phyloP scores from a whole-genome alignment of 257 asterid genomes.

The Scutellaria minor region DNA sequence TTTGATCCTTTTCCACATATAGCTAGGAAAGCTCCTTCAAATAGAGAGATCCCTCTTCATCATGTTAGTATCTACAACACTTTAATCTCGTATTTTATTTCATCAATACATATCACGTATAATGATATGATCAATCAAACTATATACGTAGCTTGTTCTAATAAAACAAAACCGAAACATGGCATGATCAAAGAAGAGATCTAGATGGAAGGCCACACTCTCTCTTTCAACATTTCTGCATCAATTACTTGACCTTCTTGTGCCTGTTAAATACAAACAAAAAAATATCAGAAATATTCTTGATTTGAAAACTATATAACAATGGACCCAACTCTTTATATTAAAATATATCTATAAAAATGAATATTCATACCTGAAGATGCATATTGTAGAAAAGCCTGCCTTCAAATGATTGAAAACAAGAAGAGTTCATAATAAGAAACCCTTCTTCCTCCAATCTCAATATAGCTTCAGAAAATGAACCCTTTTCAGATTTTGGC shows the following conservation, averaged over 20 bases:
- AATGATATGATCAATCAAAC: no score
- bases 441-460: conserved; percentile 60
- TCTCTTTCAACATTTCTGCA: conserved; percentile 53
- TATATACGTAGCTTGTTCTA: no score
- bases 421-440: conserved; percentile 49
- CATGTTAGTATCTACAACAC: not conserved
- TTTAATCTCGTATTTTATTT: not conserved
- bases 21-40: no score
- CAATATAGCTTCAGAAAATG: conserved; percentile 38
- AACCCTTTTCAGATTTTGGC: conserved; percentile 31
- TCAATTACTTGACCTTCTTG: conserved; percentile 42
- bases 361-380: conserved; percentile 50
- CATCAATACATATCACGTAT: not conserved
- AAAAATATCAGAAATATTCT: not conserved
- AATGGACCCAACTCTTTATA: no score
- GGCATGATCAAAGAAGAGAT: not conserved
- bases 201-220: conserved; percentile 38
- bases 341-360: no score
- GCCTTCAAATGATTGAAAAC: conserved; percentile 53
- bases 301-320: not conserved
- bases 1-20: not conserved
- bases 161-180: not conserved
- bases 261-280: conserved; percentile 39
- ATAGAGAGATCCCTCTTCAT: no score
- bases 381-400: conserved; percentile 62